phyloP scores from a whole-genome alignment of 257 asterid species.

The Gentiana straminea region DNA sequence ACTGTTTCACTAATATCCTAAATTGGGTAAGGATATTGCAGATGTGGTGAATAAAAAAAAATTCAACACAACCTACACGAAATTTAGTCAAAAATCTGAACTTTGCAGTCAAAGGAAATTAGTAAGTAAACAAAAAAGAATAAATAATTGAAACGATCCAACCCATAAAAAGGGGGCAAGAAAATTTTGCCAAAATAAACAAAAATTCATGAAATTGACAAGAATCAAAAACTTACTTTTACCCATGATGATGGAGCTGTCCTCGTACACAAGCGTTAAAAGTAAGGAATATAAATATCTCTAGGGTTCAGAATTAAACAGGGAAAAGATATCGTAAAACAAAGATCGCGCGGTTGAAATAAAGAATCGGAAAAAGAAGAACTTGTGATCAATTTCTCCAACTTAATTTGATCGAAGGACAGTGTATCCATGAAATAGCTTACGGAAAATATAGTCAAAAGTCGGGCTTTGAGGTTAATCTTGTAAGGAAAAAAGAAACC shows the following conservation, averaged over 20 bases:
- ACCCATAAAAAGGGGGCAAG: background rate
- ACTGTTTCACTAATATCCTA: too few relatives aligned
- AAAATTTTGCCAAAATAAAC: background rate
- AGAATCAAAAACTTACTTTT: constrained; percentile 40
- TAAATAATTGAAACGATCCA: too few relatives aligned
- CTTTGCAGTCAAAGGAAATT: too few relatives aligned
- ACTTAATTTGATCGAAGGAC: constrained; percentile 16
- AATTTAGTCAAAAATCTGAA: too few relatives aligned
- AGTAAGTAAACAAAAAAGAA: too few relatives aligned
- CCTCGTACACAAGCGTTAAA: constrained; percentile 15
- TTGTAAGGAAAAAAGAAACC: background rate
- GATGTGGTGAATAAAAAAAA: too few relatives aligned
- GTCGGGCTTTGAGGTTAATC: background rate
- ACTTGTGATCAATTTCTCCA: constrained; percentile 5
- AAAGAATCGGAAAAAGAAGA: constrained; percentile 16
- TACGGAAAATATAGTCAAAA: background rate
- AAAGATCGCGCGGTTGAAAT: constrained; percentile 19
- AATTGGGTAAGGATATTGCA: too few relatives aligned
- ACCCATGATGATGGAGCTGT: constrained; percentile 51
- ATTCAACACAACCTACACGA: too few relatives aligned
- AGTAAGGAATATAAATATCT: constrained; percentile 28
- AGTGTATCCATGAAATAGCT: constrained; percentile 30
- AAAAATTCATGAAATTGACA: background rate
- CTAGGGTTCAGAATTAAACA: constrained; percentile 30
- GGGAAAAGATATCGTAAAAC: constrained; percentile 23